Evolutionary conservation across 306 rosid species (phyloP), one percentile per base, ranked within the genome.

Genomic region (Delonix regia): DNA sequence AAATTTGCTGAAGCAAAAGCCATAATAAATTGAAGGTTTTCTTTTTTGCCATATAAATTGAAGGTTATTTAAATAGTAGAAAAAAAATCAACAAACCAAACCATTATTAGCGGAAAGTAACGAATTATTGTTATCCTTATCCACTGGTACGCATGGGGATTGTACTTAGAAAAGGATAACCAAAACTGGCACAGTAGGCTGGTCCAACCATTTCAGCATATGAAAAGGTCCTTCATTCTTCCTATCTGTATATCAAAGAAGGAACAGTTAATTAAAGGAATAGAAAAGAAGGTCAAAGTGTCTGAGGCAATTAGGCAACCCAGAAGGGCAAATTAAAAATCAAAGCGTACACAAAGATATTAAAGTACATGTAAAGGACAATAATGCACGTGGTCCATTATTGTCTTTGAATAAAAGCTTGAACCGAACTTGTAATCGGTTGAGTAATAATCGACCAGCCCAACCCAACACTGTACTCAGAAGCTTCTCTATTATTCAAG

Each of bases 331-430:
- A 24, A 24, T 14, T 61, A 51, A 27, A 41, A 53, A 77, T 16
- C 24, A 64, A 73, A 70, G 77, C 57, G 28, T 57, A 55, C 24
- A 22, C 10, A 41, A 68, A 14, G 30, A 47, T n/a, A 52, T 59
- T 48, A 55, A 63, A 64, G 75, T 66, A 47, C 33, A 52, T 42
- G 11, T 18, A 38, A 25, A 59, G 77, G 69, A 57, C 77, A 78
- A 78, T 78, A 78, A 83, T 78, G n/a, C 62, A 71, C 75, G 55
- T 78, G 86, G 80, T 49, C 76, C 86, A 45, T 63, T 77, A 62
- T 44, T 33, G 62, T 55, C 56, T 71, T 16, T 63, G 53, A 22
- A 55, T 55, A 60, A 64, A 53, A 62, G 66, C 74, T 60, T 72
- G 79, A 53, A 21, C 51, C 67, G 6, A 51, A 73, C 63, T 73